A percentile compares a stretch with the other conserved stretches of the same genome.
Conservation (phyloP, 495 filamentous ascomycete genomes). For the Lophiostoma macrostomum region DNA sequence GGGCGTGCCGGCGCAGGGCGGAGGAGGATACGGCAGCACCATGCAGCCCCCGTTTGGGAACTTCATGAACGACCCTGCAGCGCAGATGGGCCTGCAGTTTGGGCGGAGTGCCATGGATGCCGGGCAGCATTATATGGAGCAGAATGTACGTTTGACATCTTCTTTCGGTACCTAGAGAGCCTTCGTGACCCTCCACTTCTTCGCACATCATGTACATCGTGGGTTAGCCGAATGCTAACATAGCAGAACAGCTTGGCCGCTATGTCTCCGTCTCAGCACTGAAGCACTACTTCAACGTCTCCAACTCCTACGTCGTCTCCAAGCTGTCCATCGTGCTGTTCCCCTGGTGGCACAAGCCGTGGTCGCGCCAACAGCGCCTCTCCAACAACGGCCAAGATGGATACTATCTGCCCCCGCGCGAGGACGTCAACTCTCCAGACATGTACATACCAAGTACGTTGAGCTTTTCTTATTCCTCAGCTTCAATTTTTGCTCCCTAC, state of each 20-base stretch:
- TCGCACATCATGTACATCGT: too few species aligned
- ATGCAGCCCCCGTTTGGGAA: constrained; percentile 74
- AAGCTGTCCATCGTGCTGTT: constrained; percentile 78
- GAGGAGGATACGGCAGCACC: constrained; percentile 47
- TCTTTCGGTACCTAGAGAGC: not conserved
- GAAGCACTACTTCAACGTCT: constrained; percentile 49
- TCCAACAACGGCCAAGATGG: constrained; percentile 58
- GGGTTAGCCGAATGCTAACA: constrained; percentile 2
- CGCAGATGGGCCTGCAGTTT: constrained; percentile 92
- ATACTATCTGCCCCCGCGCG: constrained; percentile 89
- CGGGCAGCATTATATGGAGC: constrained; percentile 88
- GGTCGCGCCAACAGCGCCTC: constrained; percentile 73
- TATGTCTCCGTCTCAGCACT: constrained; percentile 71
- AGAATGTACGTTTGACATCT: constrained; percentile 61
- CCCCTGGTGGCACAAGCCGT: constrained; percentile 94
- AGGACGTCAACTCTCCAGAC: constrained; percentile 96
- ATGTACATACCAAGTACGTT: constrained; percentile 85
- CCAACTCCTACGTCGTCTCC: constrained; percentile 43
- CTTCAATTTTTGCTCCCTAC: too few species aligned
- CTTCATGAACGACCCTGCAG: constrained; percentile 94
- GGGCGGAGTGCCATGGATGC: constrained; percentile 86
- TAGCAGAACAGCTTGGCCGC: constrained; percentile 69
- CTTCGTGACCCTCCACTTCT: constrained; percentile 23
- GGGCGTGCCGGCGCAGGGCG: constrained; percentile 53
- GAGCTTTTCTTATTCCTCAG: too few species aligned